Evolutionary conservation across 2,329 filamentous ascomycete species (phyloP).

Genomic region (Aspergillus pseudotamarii): DNA sequence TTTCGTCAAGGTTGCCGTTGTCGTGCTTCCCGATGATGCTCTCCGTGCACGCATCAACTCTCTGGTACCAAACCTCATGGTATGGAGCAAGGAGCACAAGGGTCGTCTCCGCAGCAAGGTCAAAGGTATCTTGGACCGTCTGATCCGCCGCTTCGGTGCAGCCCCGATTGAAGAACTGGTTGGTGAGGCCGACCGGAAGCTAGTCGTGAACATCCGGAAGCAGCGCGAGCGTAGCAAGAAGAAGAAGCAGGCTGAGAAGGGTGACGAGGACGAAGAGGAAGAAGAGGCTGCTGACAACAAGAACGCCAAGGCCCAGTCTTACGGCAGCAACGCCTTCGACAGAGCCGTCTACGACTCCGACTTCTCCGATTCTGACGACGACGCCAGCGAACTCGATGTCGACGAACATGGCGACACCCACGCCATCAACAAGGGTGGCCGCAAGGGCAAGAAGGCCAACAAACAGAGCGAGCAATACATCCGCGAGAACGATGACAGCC

Average conservation of each 20-base stretch:
- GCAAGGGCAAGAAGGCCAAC: constrained; percentile 48
- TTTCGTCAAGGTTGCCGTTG: constrained; percentile 94
- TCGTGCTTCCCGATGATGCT: constrained; percentile 77
- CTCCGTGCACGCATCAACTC: constrained; percentile 76
- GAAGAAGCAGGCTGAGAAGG: constrained; percentile 73
- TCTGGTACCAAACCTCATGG: constrained; percentile 85
- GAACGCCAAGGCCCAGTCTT: constrained; percentile 43
- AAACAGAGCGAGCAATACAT: constrained; percentile 72
- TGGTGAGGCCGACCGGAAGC: constrained; percentile 83
- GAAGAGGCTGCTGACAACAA: constrained; percentile 49
- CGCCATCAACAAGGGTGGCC: constrained; percentile 44
- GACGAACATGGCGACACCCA: constrained; percentile 39
- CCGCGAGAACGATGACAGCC: constrained; percentile 90
- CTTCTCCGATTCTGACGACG: constrained; percentile 79
- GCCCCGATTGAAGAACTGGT: constrained; percentile 77
- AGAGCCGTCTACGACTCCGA: constrained; percentile 73
- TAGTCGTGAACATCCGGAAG: constrained; percentile 94
- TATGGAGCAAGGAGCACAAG: constrained; percentile 98
- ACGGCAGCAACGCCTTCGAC: constrained; percentile 25
- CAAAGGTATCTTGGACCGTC: constrained; percentile 94
- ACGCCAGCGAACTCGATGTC: constrained; percentile 50
- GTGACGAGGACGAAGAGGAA: constrained; percentile 59
- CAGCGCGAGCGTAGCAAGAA: constrained; percentile 87
- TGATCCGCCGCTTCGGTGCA: constrained; percentile 87
- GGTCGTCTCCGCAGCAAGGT: constrained; percentile 96